Base-by-base conservation (phyloP, 345 rosid species). In the Kernera saxatilis region DNA sequence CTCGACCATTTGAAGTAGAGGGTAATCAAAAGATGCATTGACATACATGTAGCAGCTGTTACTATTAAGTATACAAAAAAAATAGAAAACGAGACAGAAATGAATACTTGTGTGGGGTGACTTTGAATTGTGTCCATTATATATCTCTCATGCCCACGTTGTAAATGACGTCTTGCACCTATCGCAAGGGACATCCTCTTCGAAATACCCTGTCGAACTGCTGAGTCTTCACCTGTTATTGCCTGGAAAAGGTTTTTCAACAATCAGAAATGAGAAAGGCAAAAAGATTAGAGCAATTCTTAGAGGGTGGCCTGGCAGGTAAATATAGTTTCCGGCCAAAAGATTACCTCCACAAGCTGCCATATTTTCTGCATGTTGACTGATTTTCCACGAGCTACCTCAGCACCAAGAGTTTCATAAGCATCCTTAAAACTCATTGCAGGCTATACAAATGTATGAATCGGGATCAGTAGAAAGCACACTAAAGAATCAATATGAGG, bases 341-440 rank as follows among this genome's bases (percentile, higher is more conserved):
- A 49, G 8, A 36, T 36, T 74, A 88, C 99, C 98, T 87, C 88
- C 77, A 92, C 81, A 79, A 95, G 97, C 80, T 90, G 93, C 99
- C 99, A 95, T 74, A 95, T 89, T 80, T 95, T 95, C 82, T 88
- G 98, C 86, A 92, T 77, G 79, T 70, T 87, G 76, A 92, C 96
- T 71, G 98, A 95, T 77, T 91, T 95, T 46, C 96, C 93, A 70
- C 87, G 84, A 70, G 98, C 85, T 55, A 84, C 72, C 74, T 81
- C 95, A 70, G 73, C 69, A 61, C 89, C 84, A 79, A 95, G 78
- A 75, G 85, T 78, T 70, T 88, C 97, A 85, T 86, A 88, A 55
- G 93, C 96, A 68, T 65, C 81, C 82, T 81, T 92, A 80, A 95
- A 95, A 78, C 87, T 82, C 55, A 80, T 80, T 55, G 97, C 98